Evolutionary conservation across 805 yeast genomes (phyloP).

Genomic region (Sugiyamaella mastotermitis): DNA sequence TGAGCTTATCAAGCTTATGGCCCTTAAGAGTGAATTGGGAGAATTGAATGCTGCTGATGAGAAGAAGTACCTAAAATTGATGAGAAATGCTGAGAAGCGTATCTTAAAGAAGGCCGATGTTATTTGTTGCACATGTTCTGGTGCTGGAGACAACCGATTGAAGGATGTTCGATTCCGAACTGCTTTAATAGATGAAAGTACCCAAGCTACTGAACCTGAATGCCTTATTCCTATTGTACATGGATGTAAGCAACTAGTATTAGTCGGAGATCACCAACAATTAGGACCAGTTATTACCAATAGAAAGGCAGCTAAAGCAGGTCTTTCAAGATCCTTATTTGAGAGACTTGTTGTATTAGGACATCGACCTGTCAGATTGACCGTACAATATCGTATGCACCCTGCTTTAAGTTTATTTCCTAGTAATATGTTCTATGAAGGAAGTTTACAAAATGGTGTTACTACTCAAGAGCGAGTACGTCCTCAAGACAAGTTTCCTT

Average conservation of each 20-base stretch:
- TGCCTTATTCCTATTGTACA: conserved; percentile 81
- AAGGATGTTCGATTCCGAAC: conserved; percentile 54
- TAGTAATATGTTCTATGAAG: conserved; percentile 88
- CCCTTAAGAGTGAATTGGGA: conserved; percentile 58
- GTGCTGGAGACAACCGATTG: conserved; percentile 77
- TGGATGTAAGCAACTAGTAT: conserved; percentile 82
- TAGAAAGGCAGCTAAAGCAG: conserved; percentile 77
- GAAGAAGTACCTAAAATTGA: conserved; percentile 36
- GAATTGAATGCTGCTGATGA: conserved; percentile 57
- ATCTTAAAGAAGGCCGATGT: conserved; percentile 60
- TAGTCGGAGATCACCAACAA: conserved; percentile 96
- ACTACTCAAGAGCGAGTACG: conserved; percentile 63
- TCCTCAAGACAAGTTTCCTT: conserved; percentile 62
- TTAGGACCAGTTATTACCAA: conserved; percentile 87
- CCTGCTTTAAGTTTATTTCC: conserved; percentile 84
- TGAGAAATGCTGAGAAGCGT: conserved; percentile 43
- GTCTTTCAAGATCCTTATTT: conserved; percentile 78
- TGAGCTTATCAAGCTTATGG: conserved; percentile 52
- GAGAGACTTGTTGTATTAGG: conserved; percentile 81
- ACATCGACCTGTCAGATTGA: conserved; percentile 76
- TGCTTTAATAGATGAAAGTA: conserved; percentile 85
- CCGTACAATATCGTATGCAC: conserved; percentile 94
- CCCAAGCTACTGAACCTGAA: conserved; percentile 93
- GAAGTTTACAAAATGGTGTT: conserved; percentile 86
- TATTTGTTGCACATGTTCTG: conserved; percentile 86